phyloP scores from a whole-genome alignment of 1,284 basidiomycete species.

The Thelephora terrestris region DNA sequence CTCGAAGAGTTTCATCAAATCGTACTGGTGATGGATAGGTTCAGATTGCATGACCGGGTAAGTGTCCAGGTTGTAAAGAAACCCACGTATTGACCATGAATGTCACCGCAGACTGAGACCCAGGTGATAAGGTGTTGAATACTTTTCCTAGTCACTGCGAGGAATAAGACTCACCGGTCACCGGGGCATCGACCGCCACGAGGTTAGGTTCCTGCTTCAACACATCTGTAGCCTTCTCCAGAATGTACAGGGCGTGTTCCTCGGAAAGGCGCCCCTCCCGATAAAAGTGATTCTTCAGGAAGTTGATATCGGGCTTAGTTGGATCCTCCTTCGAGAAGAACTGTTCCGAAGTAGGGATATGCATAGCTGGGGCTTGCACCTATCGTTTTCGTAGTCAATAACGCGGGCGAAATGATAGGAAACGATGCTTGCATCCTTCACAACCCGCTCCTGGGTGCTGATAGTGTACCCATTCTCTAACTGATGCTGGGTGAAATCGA shows the following conservation, averaged over 20 bases:
- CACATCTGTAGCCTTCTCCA: slow-evolving; percentile 71
- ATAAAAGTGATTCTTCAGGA: slow-evolving; percentile 98
- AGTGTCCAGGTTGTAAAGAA: neutral
- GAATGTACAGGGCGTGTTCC: slow-evolving; percentile 83
- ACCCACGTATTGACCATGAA: slow-evolving; percentile 90
- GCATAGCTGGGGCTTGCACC: slow-evolving; percentile 95
- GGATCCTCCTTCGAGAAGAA: slow-evolving; percentile 83
- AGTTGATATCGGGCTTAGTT: slow-evolving; percentile 90
- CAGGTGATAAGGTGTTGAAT: neutral
- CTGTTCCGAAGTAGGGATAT: slow-evolving; percentile 84
- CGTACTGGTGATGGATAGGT: slow-evolving; percentile 44
- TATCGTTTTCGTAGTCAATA: slow-evolving; percentile 22
- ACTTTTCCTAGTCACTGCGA: neutral
- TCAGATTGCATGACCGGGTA: too few relatives aligned
- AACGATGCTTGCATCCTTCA: slow-evolving; percentile 62
- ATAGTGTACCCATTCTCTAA: slow-evolving; percentile 84
- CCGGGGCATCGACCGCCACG: slow-evolving; percentile 86
- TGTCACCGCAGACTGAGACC: slow-evolving; percentile 77
- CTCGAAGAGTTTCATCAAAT: slow-evolving; percentile 93
- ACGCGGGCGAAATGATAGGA: neutral
- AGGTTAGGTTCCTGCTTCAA: slow-evolving; percentile 76
- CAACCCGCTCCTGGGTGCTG: slow-evolving; percentile 77
- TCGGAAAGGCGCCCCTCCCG: slow-evolving; percentile 88
- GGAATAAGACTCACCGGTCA: slow-evolving; percentile 58
- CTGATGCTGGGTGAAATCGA: slow-evolving; percentile 85